These are phyloP conservation scores for Orbilia javanica DNA, from an alignment of 2,329 filamentous ascomycete genomes.

Conservation along the genomic window DNA sequence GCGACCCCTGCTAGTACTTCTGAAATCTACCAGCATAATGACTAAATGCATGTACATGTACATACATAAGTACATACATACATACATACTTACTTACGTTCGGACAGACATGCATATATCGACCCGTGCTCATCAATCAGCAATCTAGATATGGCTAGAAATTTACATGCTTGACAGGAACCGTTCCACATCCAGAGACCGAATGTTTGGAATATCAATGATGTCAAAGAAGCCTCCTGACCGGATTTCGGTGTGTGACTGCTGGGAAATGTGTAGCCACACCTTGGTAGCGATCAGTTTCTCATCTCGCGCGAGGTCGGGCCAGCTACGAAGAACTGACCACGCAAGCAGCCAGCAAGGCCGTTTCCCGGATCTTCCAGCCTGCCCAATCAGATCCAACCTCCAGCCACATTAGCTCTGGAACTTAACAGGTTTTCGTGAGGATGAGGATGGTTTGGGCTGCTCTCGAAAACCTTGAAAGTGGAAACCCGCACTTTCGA, in stretches of 20 bases:
- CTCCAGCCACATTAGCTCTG: constrained; percentile 42
- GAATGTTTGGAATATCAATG: constrained; percentile 8
- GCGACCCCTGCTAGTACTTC: constrained; percentile 8
- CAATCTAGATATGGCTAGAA: not conserved
- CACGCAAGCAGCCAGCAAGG: constrained; percentile 3
- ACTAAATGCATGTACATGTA: not conserved
- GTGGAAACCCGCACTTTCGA: not conserved
- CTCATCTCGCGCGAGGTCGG: not conserved
- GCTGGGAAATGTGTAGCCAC: constrained; percentile 13
- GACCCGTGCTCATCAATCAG: not conserved
- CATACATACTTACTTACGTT: not conserved
- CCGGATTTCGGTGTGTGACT: constrained; percentile 19
- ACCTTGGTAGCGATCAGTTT: not conserved
- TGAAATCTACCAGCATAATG: constrained; percentile 1
- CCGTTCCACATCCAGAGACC: constrained; percentile 2
- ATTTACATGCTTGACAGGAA: constrained; percentile 18
- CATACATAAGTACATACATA: too few species aligned
- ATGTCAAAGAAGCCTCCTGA: constrained; percentile 22
- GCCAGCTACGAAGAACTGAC: not conserved
- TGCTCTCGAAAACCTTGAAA: constrained; percentile 22
- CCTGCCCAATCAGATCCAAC: constrained; percentile 38
- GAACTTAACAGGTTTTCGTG: constrained; percentile 39
- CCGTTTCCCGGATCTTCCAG: constrained; percentile 1
- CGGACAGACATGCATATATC: not conserved
- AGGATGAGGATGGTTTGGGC: too few species aligned